These are phyloP conservation scores for Aspergillus alliaceus DNA, from an alignment of 2,329 filamentous ascomycete genomes.

Conservation along the genomic window DNA sequence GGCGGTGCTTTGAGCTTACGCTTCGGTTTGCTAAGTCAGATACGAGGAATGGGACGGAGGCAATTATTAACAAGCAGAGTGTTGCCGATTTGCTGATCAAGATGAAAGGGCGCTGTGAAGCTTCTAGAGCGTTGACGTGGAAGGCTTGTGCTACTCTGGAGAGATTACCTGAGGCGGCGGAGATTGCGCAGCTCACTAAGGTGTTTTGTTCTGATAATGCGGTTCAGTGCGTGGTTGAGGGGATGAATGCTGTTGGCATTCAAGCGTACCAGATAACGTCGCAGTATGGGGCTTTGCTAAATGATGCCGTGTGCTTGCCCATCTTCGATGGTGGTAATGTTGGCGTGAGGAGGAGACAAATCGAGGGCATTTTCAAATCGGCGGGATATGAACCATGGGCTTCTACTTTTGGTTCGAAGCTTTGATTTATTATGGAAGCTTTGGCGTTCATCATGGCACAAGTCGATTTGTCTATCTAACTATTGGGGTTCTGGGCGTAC, in stretches of 20 bases:
- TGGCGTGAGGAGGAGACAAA: constrained; percentile 51
- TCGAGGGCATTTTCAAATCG: constrained; percentile 48
- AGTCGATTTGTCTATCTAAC: too few species aligned
- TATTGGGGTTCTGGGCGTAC: too few species aligned
- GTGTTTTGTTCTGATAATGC: constrained; percentile 53
- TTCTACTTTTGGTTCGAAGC: neutral
- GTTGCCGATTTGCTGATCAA: constrained; percentile 54
- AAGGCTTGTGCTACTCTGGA: constrained; percentile 50
- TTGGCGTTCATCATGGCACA: too few species aligned
- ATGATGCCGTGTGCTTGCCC: constrained; percentile 31
- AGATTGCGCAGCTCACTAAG: constrained; percentile 54
- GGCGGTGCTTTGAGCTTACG: constrained; percentile 54
- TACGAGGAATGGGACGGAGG: constrained; percentile 45
- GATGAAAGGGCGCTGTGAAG: constrained; percentile 55
- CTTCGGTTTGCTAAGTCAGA: constrained; percentile 52
- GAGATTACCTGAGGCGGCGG: constrained; percentile 29
- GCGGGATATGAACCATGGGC: constrained; percentile 51
- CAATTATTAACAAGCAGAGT: constrained; percentile 51
- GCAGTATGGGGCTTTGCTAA: neutral
- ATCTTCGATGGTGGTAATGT: constrained; percentile 58
- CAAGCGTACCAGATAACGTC: constrained; percentile 11
- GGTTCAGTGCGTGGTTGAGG: constrained; percentile 50
- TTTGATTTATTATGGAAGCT: too few species aligned
- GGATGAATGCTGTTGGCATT: constrained; percentile 56
- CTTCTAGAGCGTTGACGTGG: constrained; percentile 53